These are phyloP conservation scores for Gremmenia infestans DNA, from an alignment of 2,329 filamentous ascomycete genomes.

Conservation along the genomic window DNA sequence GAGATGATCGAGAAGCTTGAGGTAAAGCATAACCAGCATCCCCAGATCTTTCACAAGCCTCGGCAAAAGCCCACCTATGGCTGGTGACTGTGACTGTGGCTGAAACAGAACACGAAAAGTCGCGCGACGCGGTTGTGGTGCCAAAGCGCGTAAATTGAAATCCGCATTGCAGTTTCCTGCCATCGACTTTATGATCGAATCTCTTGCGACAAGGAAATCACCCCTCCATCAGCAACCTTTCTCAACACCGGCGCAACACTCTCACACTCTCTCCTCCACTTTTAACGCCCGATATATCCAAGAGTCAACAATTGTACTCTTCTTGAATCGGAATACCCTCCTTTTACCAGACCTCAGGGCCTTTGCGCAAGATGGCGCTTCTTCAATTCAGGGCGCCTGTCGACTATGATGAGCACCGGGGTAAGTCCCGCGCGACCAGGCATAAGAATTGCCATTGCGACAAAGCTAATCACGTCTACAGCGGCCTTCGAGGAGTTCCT, in stretches of 20 bases:
- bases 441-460: conserved; percentile 1
- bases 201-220: conserved; percentile 19
- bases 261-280: not conserved
- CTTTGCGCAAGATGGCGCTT: conserved; percentile 67
- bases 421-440: conserved; percentile 43
- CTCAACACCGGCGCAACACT: conserved; percentile 1
- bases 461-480: conserved; percentile 33
- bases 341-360: conserved; percentile 11
- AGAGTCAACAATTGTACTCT: not conserved
- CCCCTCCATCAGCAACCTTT: conserved; percentile 4
- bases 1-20: not conserved
- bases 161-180: conserved; percentile 12
- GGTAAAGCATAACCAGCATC: not conserved
- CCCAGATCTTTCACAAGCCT: not conserved
- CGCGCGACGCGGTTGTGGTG: not conserved
- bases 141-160: conserved; percentile 7
- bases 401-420: conserved; percentile 82
- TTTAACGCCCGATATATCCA: not conserved
- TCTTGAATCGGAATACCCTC: not conserved
- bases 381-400: conserved; percentile 73
- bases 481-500: conserved; percentile 86
- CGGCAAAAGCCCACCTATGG: not conserved
- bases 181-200: conserved; percentile 7
- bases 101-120: conserved; percentile 2
- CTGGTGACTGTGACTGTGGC: not conserved